Conservation (phyloP, 495 filamentous ascomycete genomes). For the Clavariopsis aquatica region DNA sequence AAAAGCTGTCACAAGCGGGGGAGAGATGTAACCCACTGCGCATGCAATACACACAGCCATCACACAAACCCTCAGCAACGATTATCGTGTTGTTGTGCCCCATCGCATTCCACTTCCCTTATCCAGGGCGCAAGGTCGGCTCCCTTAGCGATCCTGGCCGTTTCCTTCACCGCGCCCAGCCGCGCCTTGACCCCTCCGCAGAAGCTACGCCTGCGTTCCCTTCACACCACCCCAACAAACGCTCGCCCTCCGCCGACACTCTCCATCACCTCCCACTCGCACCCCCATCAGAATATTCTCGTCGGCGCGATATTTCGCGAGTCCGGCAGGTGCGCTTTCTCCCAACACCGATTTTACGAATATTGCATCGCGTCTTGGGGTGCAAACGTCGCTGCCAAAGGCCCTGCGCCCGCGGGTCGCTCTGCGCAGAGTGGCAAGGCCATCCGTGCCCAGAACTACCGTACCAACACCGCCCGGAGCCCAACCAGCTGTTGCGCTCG, state of each 20-base stretch:
- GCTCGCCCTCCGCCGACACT: background rate
- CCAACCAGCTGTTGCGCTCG: background rate
- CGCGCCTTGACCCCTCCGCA: background rate
- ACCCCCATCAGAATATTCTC: slow-evolving; percentile 29
- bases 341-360: slow-evolving; percentile 33
- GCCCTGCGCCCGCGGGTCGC: slow-evolving; percentile 2
- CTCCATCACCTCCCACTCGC: slow-evolving; percentile 21
- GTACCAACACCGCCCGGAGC: background rate
- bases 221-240: slow-evolving; percentile 27
- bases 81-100: background rate
- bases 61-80: too few species aligned
- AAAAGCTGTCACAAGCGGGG: too few species aligned
- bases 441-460: background rate
- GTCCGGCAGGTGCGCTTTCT: slow-evolving; percentile 13
- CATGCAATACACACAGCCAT: too few species aligned
- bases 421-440: background rate
- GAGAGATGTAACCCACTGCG: too few species aligned
- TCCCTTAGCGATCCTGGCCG: background rate
- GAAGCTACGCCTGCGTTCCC: background rate
- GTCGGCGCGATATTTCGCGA: slow-evolving; percentile 5
- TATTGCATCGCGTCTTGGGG: slow-evolving; percentile 24
- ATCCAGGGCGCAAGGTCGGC: background rate
- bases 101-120: background rate
- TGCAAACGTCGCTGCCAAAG: slow-evolving; percentile 21
- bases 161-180: slow-evolving; percentile 2